Evolutionary conservation across 768 basidiomycete species (phyloP), one percentile per base, ranked within the genome.

Genomic region (Pleurotus citrinopileatus): DNA sequence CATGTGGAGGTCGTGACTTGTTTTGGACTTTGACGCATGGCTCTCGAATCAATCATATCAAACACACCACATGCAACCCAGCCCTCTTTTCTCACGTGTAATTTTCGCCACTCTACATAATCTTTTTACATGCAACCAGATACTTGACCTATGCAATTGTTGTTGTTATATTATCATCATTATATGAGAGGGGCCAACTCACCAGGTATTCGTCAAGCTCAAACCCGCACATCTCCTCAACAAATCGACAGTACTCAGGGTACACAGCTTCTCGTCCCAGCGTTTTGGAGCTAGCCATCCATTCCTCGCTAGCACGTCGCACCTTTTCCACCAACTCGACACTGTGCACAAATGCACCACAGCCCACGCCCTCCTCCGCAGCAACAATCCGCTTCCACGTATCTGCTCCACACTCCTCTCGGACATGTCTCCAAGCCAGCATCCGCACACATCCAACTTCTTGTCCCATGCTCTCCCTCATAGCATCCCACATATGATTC

Each of bases 251-350:
- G 53, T 78, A 79, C 42, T 73, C 67, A n/a, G n/a, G 47, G 55
- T 37, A 57, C 73, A 68, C 25, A 47, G n/a, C 45, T 45, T 74
- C 59, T 29, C 68, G 63, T 44, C 69, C 56, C 56, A 27, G 28
- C 27, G 50, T 40, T 38, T 64, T 46, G 25, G 62, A 58, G 60
- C 71, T 65, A 58, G 78, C 70, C 71, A 89, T 67, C 56, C 74
- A 73, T 28, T 72, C 76, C 56, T 86, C 75, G 38, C 71, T 69
- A 40, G 66, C 72, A 12, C 25, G 74, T 75, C 20, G 57, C 59
- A 45, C 73, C n/a, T 71, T 75, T 52, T 85, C 82, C 6, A 86
- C 79, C 56, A 89, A 75, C 22, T 68, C 67, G 26, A 73, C 73
- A 15, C 25, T 47, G 45, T 47, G 45, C n/a, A 26, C 19, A n/a